Percentiles rank a stretch among this genome's conserved stretches.
Evolutionary conservation across 129 eudicot species (phyloP).

Genomic region (Pseudognaphalium luteoalbum): DNA sequence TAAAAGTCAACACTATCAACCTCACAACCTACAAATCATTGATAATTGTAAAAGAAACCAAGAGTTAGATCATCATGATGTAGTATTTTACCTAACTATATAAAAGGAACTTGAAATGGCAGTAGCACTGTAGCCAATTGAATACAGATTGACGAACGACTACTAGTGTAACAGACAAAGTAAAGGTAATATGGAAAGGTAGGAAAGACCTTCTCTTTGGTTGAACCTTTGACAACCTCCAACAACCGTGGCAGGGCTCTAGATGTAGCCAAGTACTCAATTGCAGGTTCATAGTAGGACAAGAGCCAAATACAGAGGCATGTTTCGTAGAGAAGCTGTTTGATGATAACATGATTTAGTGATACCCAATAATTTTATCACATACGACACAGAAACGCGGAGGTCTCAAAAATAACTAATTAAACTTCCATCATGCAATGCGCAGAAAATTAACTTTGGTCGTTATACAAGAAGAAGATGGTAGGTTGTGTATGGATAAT

Average conservation of each 20-base stretch:
- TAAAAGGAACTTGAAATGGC: background rate
- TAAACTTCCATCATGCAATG: conserved; percentile 5
- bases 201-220: conserved; percentile 70
- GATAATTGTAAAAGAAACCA: conserved; percentile 1
- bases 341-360: conserved; percentile 16
- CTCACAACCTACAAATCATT: conserved; percentile 69
- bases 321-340: conserved; percentile 92
- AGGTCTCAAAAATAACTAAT: background rate
- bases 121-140: background rate
- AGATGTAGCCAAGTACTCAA: conserved; percentile 91
- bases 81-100: background rate
- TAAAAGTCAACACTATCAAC: conserved; percentile 79
- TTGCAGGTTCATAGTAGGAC: conserved; percentile 95
- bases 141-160: background rate
- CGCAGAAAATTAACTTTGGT: conserved; percentile 9
- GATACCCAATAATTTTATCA: background rate
- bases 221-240: conserved; percentile 90
- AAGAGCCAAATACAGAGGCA: conserved; percentile 95
- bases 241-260: conserved; percentile 72
- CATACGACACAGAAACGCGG: background rate
- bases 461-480: conserved; percentile 14
- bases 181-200: background rate
- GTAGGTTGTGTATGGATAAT: conserved; percentile 9
- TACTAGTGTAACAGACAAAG: conserved; percentile 3
- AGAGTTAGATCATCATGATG: conserved; percentile 5